Percentiles rank a stretch among this genome's conserved stretches.
phyloP scores from a whole-genome alignment of 2,329 filamentous ascomycete genomes.

The Botryotinia narcissicola region DNA sequence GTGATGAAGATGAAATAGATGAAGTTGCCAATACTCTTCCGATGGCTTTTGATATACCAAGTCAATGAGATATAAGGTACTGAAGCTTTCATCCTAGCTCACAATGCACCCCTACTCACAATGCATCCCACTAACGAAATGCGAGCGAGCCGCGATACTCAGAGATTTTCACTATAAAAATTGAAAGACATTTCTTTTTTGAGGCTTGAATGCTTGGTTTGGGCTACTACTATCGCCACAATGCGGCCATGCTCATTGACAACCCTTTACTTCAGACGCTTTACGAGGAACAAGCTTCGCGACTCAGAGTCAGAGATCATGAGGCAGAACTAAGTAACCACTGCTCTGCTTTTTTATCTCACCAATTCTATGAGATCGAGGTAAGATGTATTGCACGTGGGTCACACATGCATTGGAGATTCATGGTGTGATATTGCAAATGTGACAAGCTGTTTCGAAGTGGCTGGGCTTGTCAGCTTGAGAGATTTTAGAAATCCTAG shows the following conservation, averaged over 20 bases:
- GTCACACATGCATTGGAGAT: conserved; percentile 6
- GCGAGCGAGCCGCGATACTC: conserved; percentile 3
- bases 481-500: neutral
- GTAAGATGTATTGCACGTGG: neutral
- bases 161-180: neutral
- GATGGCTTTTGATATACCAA: conserved; percentile 7
- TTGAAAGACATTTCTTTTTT: neutral
- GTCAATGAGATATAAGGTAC: neutral
- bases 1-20: neutral
- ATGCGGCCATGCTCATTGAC: neutral
- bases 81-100: neutral
- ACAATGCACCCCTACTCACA: neutral
- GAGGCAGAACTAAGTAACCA: neutral
- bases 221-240: neutral
- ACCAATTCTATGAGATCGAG: neutral
- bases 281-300: conserved; percentile 13
- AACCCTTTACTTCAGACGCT: neutral
- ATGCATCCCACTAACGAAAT: neutral
- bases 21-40: neutral
- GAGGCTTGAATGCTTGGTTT: conserved; percentile 2
- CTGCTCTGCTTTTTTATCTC: neutral
- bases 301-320: conserved; percentile 10
- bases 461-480: conserved; percentile 3
- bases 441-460: conserved; percentile 1
- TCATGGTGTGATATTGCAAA: neutral